A percentile compares a stretch with the other conserved stretches of the same genome.
Conservation (phyloP, 257 asterid species). For the Sherardia arvensis region DNA sequence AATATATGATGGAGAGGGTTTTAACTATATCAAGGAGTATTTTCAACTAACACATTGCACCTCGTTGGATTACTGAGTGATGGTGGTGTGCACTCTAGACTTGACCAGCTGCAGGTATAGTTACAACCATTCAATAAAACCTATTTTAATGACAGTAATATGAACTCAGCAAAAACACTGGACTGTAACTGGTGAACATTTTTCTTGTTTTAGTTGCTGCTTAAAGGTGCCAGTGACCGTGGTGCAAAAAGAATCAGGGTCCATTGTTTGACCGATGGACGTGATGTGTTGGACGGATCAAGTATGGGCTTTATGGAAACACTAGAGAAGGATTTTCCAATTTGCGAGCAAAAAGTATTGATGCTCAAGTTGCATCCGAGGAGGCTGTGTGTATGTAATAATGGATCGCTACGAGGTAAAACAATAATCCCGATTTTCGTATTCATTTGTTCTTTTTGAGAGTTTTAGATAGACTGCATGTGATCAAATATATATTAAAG, state of each 20-base stretch:
- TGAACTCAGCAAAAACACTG: not conserved
- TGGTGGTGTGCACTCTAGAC: no score
- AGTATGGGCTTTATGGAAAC: slow-evolving; percentile 82
- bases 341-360: slow-evolving; percentile 67
- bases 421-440: no score
- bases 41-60: no score
- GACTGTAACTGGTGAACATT: slow-evolving; percentile 11
- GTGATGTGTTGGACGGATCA: slow-evolving; percentile 91
- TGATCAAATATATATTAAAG: no score
- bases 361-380: slow-evolving; percentile 89
- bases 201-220: slow-evolving; percentile 38
- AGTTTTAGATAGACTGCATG: no score
- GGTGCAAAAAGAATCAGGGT: slow-evolving; percentile 92
- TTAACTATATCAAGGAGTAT: no score
- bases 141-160: no score
- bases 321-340: slow-evolving; percentile 59
- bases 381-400: slow-evolving; percentile 93
- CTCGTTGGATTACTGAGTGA: no score
- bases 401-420: slow-evolving; percentile 93
- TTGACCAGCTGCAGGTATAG: no score
- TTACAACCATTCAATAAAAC: no score
- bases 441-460: no score
- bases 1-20: no score
- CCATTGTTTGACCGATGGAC: slow-evolving; percentile 88
- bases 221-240: slow-evolving; percentile 69